Evolutionary conservation across 176 grass and related monocot species (phyloP), one percentile per base, ranked within the genome.

Genomic region (Hordeum vulgare): DNA sequence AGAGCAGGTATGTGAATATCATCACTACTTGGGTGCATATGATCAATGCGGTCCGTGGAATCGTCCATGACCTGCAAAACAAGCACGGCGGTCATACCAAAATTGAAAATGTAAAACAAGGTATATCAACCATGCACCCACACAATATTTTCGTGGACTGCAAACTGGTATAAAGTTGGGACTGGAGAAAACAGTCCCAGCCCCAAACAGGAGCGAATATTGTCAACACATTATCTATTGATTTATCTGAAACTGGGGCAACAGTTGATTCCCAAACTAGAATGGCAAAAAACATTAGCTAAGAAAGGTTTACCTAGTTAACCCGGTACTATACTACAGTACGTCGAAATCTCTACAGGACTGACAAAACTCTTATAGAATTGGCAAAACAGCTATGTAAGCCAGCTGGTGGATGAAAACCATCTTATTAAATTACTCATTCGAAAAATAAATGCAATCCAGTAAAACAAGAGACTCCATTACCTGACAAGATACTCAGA

Each of bases 401-500:
- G 7, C 47, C 53, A 66, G 41, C 62, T 11, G n/a, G 12, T 25
- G 18, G 27, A 28, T 58, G 13, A 58, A 66, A 9, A 39, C 9
- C 11, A 41, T 66, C 11, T 4, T 56, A 26, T 82, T 54, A 26
- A 71, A 77, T 40, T 49, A 28, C 24, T 47, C 42, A 47, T 71
- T 64, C 5, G 33, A 18, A 51, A 3, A 79, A 20, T 6, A 37
- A 21, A 40, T 61, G 31, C 9, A 69, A 15, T 4, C 6, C 11
- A 39, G 10, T 60, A 61, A 63, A 59, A 65, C 18, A 86, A 41
- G 33, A 77, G 15, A 81, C 63, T 80, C 5, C 42, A 28, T 68
- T 86, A 95, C 96, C 96, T 98, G 83, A 95, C 90, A 81, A 95
- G 79, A 78, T 91, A 84, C 47, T 98, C 93, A 27, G 96, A 95